A percentile compares a stretch with the other conserved stretches of the same genome.
Conservation (phyloP, 129 eudicot genomes). For the Centaurea solstitialis region DNA sequence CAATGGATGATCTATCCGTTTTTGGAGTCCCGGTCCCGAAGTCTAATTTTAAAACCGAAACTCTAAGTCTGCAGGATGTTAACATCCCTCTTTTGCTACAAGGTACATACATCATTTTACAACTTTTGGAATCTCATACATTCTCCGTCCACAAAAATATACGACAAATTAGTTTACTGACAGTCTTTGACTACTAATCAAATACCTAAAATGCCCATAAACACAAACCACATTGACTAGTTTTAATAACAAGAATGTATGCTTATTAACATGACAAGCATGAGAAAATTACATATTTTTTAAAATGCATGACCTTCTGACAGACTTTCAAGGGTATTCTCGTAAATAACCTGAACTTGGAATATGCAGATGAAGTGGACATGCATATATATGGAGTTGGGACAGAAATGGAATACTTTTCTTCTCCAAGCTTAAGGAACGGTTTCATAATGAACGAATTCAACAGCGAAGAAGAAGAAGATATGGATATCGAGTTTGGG, state of each 20-base stretch:
- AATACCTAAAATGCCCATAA: too few relatives aligned
- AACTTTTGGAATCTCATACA: background rate
- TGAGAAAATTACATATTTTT: too few relatives aligned
- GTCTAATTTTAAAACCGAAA: constrained; percentile 23
- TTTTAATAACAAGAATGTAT: too few relatives aligned
- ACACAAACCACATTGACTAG: too few relatives aligned
- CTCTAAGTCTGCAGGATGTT: constrained; percentile 14
- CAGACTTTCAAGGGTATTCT: too few relatives aligned
- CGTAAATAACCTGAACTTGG: too few relatives aligned
- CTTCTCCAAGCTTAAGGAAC: constrained; percentile 22
- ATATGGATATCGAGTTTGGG: constrained; percentile 20
- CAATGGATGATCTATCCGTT: constrained; percentile 29
- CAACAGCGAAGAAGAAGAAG: background rate
- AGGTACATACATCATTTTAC: constrained; percentile 28
- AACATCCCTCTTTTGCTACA: constrained; percentile 12
- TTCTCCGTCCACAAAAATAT: background rate
- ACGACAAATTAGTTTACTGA: too few relatives aligned
- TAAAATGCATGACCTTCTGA: too few relatives aligned
- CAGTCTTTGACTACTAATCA: too few relatives aligned
- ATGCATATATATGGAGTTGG: constrained; percentile 24
- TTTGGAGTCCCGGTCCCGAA: constrained; percentile 30
- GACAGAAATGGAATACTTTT: background rate
- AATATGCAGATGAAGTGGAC: constrained; percentile 27
- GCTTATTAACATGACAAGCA: too few relatives aligned
- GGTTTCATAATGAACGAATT: constrained; percentile 17